A percentile compares a stretch with the other conserved stretches of the same genome.
phyloP scores from a whole-genome alignment of 116 monocot species.

The Papilionanthe hybrid region DNA sequence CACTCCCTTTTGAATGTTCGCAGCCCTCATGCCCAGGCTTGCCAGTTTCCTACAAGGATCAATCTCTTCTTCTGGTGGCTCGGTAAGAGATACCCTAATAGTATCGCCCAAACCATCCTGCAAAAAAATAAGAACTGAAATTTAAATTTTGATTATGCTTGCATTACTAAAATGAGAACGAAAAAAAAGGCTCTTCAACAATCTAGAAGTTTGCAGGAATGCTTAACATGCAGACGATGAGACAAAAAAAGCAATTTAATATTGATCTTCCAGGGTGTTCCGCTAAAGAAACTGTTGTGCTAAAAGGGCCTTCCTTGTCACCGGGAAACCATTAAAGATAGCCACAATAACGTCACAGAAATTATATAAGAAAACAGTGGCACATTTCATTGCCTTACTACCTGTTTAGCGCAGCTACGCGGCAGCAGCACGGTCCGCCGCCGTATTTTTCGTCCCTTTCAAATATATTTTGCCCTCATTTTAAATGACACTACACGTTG shows the following conservation, averaged over 20 bases:
- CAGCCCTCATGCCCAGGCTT: constrained; percentile 83
- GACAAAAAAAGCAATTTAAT: neutral
- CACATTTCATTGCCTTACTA: neutral
- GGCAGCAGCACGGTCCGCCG: too few species aligned
- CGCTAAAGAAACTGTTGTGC: neutral
- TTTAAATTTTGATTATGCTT: neutral
- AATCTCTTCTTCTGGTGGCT: constrained; percentile 99
- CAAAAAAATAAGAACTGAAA: neutral
- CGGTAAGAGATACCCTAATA: constrained; percentile 95
- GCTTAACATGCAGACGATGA: neutral
- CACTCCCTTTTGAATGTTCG: constrained; percentile 78
- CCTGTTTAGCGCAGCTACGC: too few species aligned
- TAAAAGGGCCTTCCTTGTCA: neutral
- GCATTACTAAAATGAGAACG: neutral
- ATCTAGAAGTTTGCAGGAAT: neutral
- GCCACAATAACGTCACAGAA: neutral
- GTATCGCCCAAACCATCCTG: constrained; percentile 99
- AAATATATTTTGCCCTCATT: too few species aligned
- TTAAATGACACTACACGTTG: too few species aligned
- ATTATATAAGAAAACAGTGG: neutral
- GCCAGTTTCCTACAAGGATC: constrained; percentile 96
- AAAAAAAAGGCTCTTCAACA: neutral
- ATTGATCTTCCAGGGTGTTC: neutral
- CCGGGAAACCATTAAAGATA: neutral
- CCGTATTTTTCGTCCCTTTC: too few species aligned